These are phyloP conservation scores for Leccinum uliginosum DNA, from an alignment of 768 basidiomycete genomes.

Conservation along the genomic window DNA sequence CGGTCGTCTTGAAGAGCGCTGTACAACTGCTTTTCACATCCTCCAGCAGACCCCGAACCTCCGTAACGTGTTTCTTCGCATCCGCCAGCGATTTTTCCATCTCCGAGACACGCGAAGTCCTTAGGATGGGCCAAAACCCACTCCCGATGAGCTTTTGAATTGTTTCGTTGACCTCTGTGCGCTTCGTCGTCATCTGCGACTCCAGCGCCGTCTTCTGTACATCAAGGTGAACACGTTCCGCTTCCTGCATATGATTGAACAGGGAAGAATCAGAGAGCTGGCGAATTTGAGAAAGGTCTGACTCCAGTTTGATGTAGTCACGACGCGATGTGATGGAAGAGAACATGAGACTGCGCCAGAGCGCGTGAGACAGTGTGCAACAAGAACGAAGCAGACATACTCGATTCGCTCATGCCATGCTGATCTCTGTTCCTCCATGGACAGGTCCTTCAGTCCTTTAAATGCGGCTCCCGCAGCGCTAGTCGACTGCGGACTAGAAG, in stretches of 20 bases:
- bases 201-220: slow-evolving; percentile 23
- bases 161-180: slow-evolving; percentile 29
- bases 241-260: slow-evolving; percentile 22
- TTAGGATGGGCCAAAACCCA: slow-evolving; percentile 39
- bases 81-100: slow-evolving; percentile 22
- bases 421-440: slow-evolving; percentile 34
- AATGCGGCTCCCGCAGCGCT: not conserved
- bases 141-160: slow-evolving; percentile 31
- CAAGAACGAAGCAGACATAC: slow-evolving; percentile 24
- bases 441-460: slow-evolving; percentile 18
- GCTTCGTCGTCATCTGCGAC: slow-evolving; percentile 25
- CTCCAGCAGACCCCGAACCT: slow-evolving; percentile 25
- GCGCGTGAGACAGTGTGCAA: not conserved
- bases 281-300: slow-evolving; percentile 28
- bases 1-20: slow-evolving; percentile 20
- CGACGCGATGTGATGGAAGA: slow-evolving; percentile 31
- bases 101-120: slow-evolving; percentile 20
- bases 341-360: slow-evolving; percentile 32
- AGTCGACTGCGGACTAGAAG: slow-evolving; percentile 7
- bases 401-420: slow-evolving; percentile 40
- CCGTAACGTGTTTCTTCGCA: slow-evolving; percentile 27
- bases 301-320: slow-evolving; percentile 30
- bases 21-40: slow-evolving; percentile 22
- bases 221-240: slow-evolving; percentile 21
- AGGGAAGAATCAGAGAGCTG: slow-evolving; percentile 24